These are phyloP conservation scores for Elsinoe fawcettii DNA, from an alignment of 2,329 filamentous ascomycete genomes.

Conservation along the genomic window DNA sequence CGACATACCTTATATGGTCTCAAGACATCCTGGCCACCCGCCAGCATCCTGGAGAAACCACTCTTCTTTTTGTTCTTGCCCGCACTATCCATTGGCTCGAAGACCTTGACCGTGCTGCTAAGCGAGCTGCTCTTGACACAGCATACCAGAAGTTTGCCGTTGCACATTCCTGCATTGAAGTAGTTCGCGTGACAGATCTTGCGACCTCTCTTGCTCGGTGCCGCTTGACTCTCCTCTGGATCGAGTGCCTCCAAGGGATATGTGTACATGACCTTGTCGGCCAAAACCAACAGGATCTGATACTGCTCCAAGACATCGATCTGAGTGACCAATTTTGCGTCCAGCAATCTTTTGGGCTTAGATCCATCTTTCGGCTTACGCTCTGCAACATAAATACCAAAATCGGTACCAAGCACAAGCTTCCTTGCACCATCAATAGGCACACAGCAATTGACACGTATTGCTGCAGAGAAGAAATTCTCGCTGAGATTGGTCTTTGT, in stretches of 20 bases:
- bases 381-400: conserved; percentile 85
- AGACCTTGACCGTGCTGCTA: conserved; percentile 97
- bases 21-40: conserved; percentile 83
- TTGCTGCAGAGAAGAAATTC: conserved; percentile 81
- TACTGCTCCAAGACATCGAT: conserved; percentile 96
- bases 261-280: conserved; percentile 86
- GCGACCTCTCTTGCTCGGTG: conserved; percentile 75
- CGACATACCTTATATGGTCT: conserved; percentile 71
- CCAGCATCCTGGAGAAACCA: conserved; percentile 92
- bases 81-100: conserved; percentile 91
- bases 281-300: conserved; percentile 78
- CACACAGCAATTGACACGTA: conserved; percentile 88
- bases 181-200: conserved; percentile 98
- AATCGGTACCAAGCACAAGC: conserved; percentile 88
- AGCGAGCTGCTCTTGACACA: conserved; percentile 91
- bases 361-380: conserved; percentile 75
- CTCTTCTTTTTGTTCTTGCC: conserved; percentile 83
- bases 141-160: conserved; percentile 89
- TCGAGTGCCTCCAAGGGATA: conserved; percentile 84
- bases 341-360: conserved; percentile 74
- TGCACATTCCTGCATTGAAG: conserved; percentile 93
- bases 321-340: conserved; percentile 81
- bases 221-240: conserved; percentile 63
- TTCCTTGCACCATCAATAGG: conserved; percentile 94
- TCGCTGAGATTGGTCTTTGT: conserved; percentile 65